Evolutionary conservation across 805 yeast genomes (phyloP), one percentile per base, ranked within the genome.

Genomic region (Ogataea corticis): DNA sequence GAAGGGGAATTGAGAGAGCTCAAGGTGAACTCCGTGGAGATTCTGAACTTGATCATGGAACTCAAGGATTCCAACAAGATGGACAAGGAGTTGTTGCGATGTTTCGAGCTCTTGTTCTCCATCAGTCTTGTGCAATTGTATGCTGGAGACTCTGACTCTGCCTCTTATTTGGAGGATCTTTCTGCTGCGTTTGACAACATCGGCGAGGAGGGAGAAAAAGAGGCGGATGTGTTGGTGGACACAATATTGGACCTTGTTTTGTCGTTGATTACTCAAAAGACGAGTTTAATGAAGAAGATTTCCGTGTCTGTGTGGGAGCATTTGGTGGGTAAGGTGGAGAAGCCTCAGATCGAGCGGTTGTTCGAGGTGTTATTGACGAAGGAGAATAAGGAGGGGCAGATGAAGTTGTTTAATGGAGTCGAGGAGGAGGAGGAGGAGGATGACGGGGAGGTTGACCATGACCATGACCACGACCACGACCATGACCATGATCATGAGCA

Each of bases 321-420:
- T 31, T 73, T 83, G 46, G 62, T 80, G n/a, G 66, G 63, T 15
- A 68, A 72, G 28, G 63, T 83, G 25, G 71, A 70, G 2, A 55
- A 51, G 10, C 61, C 65, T 9, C 80, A 83, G 38, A 54, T 85
- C 27, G 65, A 68, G 10, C 63, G 79, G 18, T 56, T 85, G 38
- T 70, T 72, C 41, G 85, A 83, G 46, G 76, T 84, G 14, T 62
- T 85, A 41, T 53, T 68, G 14, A 74, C 95, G 0, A 82, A 79
- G 58, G 97, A 91, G 63, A 87, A 86, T 62, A 79, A 82, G 50
- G 82, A 83, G 54, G 97, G 97, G 1, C 94, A 87, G 63, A 74
- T 76, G 19, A 76, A 77, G 37, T 66, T 92, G 56, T 91, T 91
- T 59, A 87, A 86, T 46, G 80, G 77, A 12, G 87, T 72, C 10